Evolutionary conservation across 371 early-diverging fungal genomes (phyloP), one percentile per base, ranked within the genome.

Genomic region (Lichtheimia corymbifera): DNA sequence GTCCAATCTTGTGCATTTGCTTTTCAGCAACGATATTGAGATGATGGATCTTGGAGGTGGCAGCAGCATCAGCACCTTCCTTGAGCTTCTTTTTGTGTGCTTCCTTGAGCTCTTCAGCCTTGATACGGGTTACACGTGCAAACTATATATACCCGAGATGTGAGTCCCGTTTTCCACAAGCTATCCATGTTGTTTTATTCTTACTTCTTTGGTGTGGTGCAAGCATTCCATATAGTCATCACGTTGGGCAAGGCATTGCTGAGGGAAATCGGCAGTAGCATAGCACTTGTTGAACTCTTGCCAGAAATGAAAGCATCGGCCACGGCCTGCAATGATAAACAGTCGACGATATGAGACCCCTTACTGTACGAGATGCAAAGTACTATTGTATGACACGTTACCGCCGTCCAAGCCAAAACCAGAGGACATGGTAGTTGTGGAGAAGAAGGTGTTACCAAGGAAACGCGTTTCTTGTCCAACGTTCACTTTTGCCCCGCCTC

Each of bases 201-300:
- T 40, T 70, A 88, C 90, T 83, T 92, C 92, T 68, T 92, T 92
- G 72, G 86, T 88, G 68, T 89, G 90, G 65, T 90, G 91, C 55
- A 92, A 82, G 70, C 92, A 92, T 78, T 92, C 92, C 25, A 89
- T 71, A 66, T 92, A 92, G 68, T 92, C 92, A 59, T 91, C 91
- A 58, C 84, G 83, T 68, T 88, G 86, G 28, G 80, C 79, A 47
- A 83, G 70, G 72, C 92, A 92, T 67, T 91, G 88, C 54, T 83
- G 79, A 57, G 86, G 89, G 51, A 77, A 72, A 72, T 89, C 86
- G 62, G 88, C 87, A 63, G 79, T 76, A 66, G 87, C 89, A 64
- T 88, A 90, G 78, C 92, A 92, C 73, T 92, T 91, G 80, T 85
- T 82, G 73, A 90, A 90, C 73, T 92, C 92, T 72, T 91, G 91